Conservation (phyloP, 2,329 filamentous ascomycete genomes). For the Trichoderma endophyticum region DNA sequence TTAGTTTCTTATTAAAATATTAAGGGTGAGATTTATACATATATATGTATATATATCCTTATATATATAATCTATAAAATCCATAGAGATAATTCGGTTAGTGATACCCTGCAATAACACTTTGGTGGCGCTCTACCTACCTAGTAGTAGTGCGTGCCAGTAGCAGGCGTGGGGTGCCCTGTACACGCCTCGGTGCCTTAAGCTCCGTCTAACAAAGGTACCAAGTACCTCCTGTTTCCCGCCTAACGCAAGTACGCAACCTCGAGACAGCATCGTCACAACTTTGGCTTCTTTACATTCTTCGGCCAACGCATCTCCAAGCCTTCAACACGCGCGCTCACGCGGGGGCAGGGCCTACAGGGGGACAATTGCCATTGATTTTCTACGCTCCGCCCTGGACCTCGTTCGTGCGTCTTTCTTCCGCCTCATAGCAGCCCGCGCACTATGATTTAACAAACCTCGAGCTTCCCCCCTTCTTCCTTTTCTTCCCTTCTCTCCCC, state of each 20-base stretch:
- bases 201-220: not conserved
- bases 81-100: no score
- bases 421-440: not conserved
- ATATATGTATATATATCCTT: no score
- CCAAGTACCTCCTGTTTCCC: not conserved
- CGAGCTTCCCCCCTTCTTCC: not conserved
- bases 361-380: conserved; percentile 4
- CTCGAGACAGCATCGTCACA: conserved; percentile 12
- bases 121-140: not conserved
- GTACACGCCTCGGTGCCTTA: not conserved
- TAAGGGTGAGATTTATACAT: no score
- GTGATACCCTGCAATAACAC: no score
- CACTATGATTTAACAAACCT: conserved; percentile 17
- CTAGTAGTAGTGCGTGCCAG: not conserved
- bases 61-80: no score
- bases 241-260: not conserved
- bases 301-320: not conserved
- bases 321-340: not conserved
- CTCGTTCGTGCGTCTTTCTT: not conserved
- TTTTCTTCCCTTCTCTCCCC: conserved; percentile 5
- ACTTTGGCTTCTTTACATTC: not conserved
- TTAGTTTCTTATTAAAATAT: no score
- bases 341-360: conserved; percentile 11
- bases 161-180: not conserved
- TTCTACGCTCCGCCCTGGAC: not conserved